Conservation (phyloP, 2,329 filamentous ascomycete species). For the Penicillium fuscoglaucum region DNA sequence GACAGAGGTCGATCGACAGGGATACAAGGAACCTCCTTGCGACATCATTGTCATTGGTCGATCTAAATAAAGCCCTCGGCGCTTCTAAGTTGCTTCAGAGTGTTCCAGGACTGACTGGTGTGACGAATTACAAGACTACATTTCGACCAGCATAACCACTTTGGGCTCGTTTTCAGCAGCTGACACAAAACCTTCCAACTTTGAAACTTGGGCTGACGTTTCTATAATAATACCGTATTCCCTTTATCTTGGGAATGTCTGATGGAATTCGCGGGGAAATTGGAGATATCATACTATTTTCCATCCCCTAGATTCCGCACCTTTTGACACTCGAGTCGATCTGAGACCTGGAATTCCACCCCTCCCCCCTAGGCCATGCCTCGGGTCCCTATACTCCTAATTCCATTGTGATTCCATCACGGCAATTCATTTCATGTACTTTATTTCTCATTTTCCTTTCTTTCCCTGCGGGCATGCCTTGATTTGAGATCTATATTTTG, state of each 20-base stretch:
- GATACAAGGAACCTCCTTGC: constrained; percentile 22
- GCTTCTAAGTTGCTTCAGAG: constrained; percentile 29
- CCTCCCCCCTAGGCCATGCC: constrained; percentile 22
- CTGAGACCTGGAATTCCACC: constrained; percentile 24
- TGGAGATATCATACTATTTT: constrained; percentile 22
- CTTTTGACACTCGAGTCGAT: constrained; percentile 14
- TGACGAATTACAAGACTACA: constrained; percentile 23
- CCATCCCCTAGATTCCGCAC: constrained; percentile 22
- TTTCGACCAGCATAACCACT: constrained; percentile 11
- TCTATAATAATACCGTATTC: constrained; percentile 10
- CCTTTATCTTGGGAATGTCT: constrained; percentile 13
- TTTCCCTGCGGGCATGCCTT: constrained; percentile 5
- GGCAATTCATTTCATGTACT: constrained; percentile 10
- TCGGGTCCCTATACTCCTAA: constrained; percentile 16
- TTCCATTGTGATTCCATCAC: constrained; percentile 7
- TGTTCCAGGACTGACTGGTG: constrained; percentile 13
- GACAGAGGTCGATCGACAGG: constrained; percentile 19
- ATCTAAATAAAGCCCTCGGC: constrained; percentile 29
- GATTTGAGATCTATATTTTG: constrained; percentile 4
- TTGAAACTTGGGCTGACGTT: constrained; percentile 17
- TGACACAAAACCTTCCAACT: constrained; percentile 14
- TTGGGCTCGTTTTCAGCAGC: constrained; percentile 13
- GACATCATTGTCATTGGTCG: constrained; percentile 20
- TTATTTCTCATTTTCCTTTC: background rate
- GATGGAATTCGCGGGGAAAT: constrained; percentile 21